A percentile compares a stretch with the other conserved stretches of the same genome.
phyloP scores from a whole-genome alignment of 2,329 filamentous ascomycete species.

The Endothia cerciana region DNA sequence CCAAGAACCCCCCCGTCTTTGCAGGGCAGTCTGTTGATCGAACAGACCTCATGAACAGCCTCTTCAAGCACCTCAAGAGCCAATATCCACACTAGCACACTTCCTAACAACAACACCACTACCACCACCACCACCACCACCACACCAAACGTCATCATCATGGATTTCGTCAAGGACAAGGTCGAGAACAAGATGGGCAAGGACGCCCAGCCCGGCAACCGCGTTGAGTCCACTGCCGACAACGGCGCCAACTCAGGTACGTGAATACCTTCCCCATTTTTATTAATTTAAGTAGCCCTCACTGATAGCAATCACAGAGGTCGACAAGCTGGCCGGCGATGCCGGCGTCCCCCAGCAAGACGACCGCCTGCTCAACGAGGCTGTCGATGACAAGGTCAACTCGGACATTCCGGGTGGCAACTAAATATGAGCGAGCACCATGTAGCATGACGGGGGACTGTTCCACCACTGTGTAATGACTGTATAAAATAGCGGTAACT shows the following conservation, averaged over 20 bases:
- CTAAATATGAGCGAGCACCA: background rate
- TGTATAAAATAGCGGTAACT: constrained; percentile 4
- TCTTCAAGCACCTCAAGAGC: background rate
- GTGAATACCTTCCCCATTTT: background rate
- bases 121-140: too few relatives aligned
- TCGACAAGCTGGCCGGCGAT: constrained; percentile 26
- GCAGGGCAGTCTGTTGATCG: background rate
- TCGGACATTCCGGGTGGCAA: constrained; percentile 32
- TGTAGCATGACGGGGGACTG: background rate
- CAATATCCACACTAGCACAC: background rate
- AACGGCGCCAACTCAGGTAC: constrained; percentile 30
- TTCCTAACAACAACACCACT: background rate
- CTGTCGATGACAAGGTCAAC: constrained; percentile 31
- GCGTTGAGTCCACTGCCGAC: constrained; percentile 29
- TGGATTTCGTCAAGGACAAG: constrained; percentile 26
- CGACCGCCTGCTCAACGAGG: constrained; percentile 27
- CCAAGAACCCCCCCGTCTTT: background rate
- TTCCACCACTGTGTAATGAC: background rate
- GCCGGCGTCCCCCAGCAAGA: constrained; percentile 29
- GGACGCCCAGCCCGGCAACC: constrained; percentile 31
- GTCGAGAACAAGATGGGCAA: constrained; percentile 28
- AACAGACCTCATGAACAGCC: background rate
- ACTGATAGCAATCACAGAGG: constrained; percentile 20
- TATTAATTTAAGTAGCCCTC: background rate
- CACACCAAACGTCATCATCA: background rate